Percentiles rank a stretch among this genome's conserved stretches.
These are phyloP conservation scores for Diaporthe capsici DNA, from an alignment of 2,329 filamentous ascomycete genomes.

Conservation along the genomic window DNA sequence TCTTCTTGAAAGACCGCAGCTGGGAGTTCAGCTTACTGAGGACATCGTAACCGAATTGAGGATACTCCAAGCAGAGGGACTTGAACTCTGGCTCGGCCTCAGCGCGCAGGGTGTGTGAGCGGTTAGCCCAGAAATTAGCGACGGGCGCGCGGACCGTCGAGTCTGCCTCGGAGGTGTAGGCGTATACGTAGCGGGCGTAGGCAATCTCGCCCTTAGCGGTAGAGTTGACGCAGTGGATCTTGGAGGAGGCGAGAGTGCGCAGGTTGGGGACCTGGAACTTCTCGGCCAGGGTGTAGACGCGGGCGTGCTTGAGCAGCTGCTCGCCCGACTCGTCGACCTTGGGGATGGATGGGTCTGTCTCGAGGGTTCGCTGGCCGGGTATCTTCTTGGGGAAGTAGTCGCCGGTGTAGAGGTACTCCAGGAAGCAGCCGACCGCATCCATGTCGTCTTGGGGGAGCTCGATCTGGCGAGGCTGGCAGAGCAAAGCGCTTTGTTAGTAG, in stretches of 20 bases:
- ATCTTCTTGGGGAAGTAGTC: conserved; percentile 87
- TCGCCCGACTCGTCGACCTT: conserved; percentile 82
- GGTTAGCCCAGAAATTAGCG: conserved; percentile 90
- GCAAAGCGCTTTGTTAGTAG: neutral
- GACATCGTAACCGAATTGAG: conserved; percentile 94
- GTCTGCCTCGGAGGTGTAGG: conserved; percentile 79
- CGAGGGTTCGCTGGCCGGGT: conserved; percentile 75
- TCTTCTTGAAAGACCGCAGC: neutral
- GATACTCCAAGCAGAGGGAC: conserved; percentile 86
- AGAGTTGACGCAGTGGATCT: conserved; percentile 92
- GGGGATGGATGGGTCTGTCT: conserved; percentile 76
- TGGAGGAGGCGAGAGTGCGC: conserved; percentile 83
- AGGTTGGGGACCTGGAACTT: conserved; percentile 79
- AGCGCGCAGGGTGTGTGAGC: conserved; percentile 84
- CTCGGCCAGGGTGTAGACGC: conserved; percentile 89
- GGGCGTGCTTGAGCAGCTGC: conserved; percentile 89
- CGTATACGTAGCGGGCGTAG: conserved; percentile 93
- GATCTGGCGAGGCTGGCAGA: conserved; percentile 72
- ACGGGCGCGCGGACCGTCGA: conserved; percentile 83
- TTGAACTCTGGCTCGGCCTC: conserved; percentile 91
- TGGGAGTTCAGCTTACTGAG: conserved; percentile 70
- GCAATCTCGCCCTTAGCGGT: conserved; percentile 91
- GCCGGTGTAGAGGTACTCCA: conserved; percentile 87
- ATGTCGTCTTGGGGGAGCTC: conserved; percentile 77
- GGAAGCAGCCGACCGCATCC: conserved; percentile 82